These are phyloP conservation scores for Syzygium aqueum DNA, from an alignment of 345 rosid genomes.

Conservation along the genomic window DNA sequence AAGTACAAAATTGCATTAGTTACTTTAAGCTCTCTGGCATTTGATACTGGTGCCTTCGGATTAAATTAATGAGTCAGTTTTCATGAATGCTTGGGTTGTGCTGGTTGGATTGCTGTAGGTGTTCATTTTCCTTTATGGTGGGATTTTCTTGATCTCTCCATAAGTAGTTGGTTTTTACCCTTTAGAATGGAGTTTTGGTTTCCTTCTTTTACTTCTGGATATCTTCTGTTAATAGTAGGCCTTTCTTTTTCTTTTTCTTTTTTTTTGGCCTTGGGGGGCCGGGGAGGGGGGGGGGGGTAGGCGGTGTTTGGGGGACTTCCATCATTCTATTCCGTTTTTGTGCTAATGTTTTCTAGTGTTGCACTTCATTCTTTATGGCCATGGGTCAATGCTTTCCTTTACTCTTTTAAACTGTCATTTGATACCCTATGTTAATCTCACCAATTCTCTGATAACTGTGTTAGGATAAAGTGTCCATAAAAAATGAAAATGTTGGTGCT, in stretches of 20 bases:
- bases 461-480: constrained; percentile 30
- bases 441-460: background rate
- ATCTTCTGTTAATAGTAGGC: background rate
- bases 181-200: background rate
- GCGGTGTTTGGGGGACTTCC: background rate
- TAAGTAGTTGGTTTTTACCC: background rate
- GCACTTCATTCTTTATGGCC: background rate
- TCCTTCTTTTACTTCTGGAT: background rate
- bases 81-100: background rate
- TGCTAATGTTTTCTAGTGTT: background rate
- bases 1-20: background rate
- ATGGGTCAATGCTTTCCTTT: background rate
- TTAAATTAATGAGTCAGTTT: background rate
- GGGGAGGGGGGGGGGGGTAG: background rate
- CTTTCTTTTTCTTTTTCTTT: background rate
- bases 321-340: background rate
- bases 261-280: background rate
- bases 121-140: background rate
- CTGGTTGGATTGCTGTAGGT: background rate
- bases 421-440: background rate
- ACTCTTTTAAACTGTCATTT: background rate
- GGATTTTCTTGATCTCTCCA: background rate
- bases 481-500: constrained; percentile 57
- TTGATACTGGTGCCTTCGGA: background rate
- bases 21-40: background rate